These are phyloP conservation scores for Calonectria leucothoes DNA, from an alignment of 2,329 filamentous ascomycete genomes.

Conservation along the genomic window DNA sequence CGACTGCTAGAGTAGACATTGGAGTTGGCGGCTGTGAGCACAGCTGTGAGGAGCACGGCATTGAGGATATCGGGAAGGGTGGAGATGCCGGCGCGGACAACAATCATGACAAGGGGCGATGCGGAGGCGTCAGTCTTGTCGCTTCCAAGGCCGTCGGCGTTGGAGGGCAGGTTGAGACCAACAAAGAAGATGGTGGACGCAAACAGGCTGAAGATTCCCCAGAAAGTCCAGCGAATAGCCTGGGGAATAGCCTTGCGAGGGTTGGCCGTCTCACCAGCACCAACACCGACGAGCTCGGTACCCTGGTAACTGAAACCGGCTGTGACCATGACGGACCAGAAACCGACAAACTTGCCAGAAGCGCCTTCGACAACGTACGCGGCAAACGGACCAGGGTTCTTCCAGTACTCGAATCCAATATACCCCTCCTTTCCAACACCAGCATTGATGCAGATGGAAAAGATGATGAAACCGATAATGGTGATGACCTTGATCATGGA, in stretches of 20 bases:
- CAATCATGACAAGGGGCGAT: slow-evolving; percentile 73
- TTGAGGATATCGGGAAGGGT: slow-evolving; percentile 79
- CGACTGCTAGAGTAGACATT: slow-evolving; percentile 80
- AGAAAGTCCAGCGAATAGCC: slow-evolving; percentile 81
- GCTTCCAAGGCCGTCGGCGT: slow-evolving; percentile 64
- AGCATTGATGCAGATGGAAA: slow-evolving; percentile 79
- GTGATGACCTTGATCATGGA: slow-evolving; percentile 82
- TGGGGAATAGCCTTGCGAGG: slow-evolving; percentile 78
- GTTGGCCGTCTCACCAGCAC: slow-evolving; percentile 81
- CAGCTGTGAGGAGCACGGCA: slow-evolving; percentile 80
- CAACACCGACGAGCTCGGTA: slow-evolving; percentile 80
- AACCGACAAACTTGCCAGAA: slow-evolving; percentile 73
- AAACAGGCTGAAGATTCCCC: slow-evolving; percentile 78
- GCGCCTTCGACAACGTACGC: slow-evolving; percentile 66
- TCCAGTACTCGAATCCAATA: slow-evolving; percentile 80
- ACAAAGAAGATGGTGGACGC: slow-evolving; percentile 75
- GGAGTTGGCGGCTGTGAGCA: slow-evolving; percentile 82
- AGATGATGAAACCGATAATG: slow-evolving; percentile 80
- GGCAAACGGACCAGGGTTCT: slow-evolving; percentile 74
- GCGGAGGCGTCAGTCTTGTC: slow-evolving; percentile 68
- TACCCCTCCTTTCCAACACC: slow-evolving; percentile 77
- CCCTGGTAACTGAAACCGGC: slow-evolving; percentile 80
- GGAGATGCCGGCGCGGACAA: slow-evolving; percentile 70
- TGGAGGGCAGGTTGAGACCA: slow-evolving; percentile 75
- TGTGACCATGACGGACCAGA: slow-evolving; percentile 76